A percentile compares a stretch with the other conserved stretches of the same genome.
Evolutionary conservation across 2,329 filamentous ascomycete species (phyloP).

Genomic region (Penicillium paneum): DNA sequence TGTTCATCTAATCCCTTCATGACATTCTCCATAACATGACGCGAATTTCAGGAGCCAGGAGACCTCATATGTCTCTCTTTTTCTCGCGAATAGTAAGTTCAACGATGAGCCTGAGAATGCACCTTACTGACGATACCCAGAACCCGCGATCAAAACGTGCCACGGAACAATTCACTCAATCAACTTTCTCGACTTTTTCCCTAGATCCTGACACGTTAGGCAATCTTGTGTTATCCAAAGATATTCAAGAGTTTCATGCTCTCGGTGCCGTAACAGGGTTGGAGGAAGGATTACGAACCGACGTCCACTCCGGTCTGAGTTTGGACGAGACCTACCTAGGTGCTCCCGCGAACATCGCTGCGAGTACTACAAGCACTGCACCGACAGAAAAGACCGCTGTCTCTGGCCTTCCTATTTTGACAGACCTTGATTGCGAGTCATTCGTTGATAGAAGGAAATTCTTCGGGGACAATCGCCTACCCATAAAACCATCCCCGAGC

Average conservation of each 20-base stretch:
- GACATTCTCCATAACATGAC: not conserved
- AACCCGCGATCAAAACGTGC: not conserved
- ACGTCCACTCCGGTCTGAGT: slow-evolving; percentile 58
- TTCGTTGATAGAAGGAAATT: slow-evolving; percentile 57
- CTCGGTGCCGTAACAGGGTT: slow-evolving; percentile 53
- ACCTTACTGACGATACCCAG: not conserved
- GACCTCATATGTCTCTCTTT: not conserved
- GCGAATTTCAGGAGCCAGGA: not conserved
- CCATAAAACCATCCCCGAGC: slow-evolving; percentile 63
- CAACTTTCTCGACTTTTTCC: not conserved
- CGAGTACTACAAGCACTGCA: not conserved
- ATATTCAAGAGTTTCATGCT: not conserved
- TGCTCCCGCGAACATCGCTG: slow-evolving; percentile 34
- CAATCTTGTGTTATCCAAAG: slow-evolving; percentile 1
- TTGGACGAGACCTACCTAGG: slow-evolving; percentile 61
- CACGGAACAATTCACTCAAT: not conserved
- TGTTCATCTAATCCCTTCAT: not conserved
- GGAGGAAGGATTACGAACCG: slow-evolving; percentile 61
- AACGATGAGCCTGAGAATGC: not conserved
- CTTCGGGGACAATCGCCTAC: slow-evolving; percentile 63
- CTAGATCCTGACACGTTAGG: not conserved
- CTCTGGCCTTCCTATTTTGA: not conserved
- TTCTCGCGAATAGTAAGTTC: not conserved
- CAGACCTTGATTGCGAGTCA: not conserved
- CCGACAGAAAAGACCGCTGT: not conserved